Conservation (phyloP, 192 early-diverging fungal species). For the Dissophora globulifera region DNA sequence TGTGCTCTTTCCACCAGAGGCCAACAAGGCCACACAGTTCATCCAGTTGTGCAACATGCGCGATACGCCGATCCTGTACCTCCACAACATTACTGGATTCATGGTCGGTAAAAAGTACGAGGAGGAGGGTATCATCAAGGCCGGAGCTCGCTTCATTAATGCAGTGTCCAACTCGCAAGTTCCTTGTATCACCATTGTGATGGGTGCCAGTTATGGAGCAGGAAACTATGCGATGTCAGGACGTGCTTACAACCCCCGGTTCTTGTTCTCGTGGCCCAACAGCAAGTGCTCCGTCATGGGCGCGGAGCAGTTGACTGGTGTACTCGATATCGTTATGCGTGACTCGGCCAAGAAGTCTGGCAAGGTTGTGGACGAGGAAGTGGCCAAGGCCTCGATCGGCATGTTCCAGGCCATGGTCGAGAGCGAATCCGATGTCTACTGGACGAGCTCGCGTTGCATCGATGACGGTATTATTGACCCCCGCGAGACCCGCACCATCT, state of each 20-base stretch:
- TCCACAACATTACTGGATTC: constrained; percentile 78
- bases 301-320: constrained; percentile 73
- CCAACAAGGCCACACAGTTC: constrained; percentile 78
- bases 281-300: constrained; percentile 77
- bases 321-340: constrained; percentile 74
- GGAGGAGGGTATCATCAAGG: constrained; percentile 78
- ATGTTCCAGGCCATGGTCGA: constrained; percentile 66
- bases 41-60: constrained; percentile 73
- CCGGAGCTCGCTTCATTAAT: constrained; percentile 73
- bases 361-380: constrained; percentile 64
- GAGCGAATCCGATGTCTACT: constrained; percentile 70
- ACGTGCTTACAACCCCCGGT: constrained; percentile 71
- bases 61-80: constrained; percentile 68
- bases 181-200: constrained; percentile 69
- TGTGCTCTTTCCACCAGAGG: constrained; percentile 69
- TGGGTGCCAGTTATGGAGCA: constrained; percentile 76
- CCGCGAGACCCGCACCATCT: constrained; percentile 65
- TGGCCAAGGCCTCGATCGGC: constrained; percentile 54
- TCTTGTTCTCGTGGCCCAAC: constrained; percentile 79
- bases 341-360: constrained; percentile 67
- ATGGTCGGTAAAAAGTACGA: constrained; percentile 77
- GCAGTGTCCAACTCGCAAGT: constrained; percentile 71
- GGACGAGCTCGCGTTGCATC: constrained; percentile 65
- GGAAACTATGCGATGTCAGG: constrained; percentile 79
- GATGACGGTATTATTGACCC: constrained; percentile 75